phyloP scores from a whole-genome alignment of 352 stramenopile genomes.

The Thraustotheca clavata region DNA sequence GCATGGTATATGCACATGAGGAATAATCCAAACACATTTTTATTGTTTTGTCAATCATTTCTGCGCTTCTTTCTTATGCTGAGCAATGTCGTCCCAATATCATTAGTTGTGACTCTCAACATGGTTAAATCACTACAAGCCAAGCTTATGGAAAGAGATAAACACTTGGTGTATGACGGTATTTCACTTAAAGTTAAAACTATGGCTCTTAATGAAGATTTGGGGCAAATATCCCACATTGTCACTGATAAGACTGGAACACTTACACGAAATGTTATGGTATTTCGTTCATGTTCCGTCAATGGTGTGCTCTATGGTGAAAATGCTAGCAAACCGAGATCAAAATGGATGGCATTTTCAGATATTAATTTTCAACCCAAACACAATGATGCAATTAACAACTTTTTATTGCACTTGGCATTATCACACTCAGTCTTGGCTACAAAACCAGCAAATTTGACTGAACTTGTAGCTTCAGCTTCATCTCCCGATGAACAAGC shows the following conservation, averaged over 20 bases:
- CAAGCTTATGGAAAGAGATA: slow-evolving; percentile 75
- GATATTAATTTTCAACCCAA: not conserved
- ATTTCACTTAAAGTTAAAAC: slow-evolving; percentile 62
- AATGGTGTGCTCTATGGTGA: slow-evolving; percentile 36
- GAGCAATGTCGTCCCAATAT: slow-evolving; percentile 94
- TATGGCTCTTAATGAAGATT: slow-evolving; percentile 84
- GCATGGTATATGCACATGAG: slow-evolving; percentile 10
- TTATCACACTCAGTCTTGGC: slow-evolving; percentile 66
- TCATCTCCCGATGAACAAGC: slow-evolving; percentile 64
- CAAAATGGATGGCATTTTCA: slow-evolving; percentile 14
- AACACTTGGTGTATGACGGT: slow-evolving; percentile 77
- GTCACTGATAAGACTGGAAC: slow-evolving; percentile 95
- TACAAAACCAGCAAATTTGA: slow-evolving; percentile 51
- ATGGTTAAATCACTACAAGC: slow-evolving; percentile 88
- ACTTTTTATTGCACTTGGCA: slow-evolving; percentile 42
- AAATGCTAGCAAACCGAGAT: not conserved
- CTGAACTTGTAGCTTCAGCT: slow-evolving; percentile 32
- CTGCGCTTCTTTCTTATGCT: slow-evolving; percentile 91
- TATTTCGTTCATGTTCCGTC: slow-evolving; percentile 58
- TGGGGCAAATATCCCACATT: slow-evolving; percentile 87
- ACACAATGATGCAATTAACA: not conserved
- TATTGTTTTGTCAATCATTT: slow-evolving; percentile 29
- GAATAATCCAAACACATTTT: slow-evolving; percentile 10
- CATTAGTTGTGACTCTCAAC: slow-evolving; percentile 93
- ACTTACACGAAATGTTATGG: slow-evolving; percentile 91